Conservation (phyloP, 345 rosid species). For the Arabidopsis arenosa region DNA sequence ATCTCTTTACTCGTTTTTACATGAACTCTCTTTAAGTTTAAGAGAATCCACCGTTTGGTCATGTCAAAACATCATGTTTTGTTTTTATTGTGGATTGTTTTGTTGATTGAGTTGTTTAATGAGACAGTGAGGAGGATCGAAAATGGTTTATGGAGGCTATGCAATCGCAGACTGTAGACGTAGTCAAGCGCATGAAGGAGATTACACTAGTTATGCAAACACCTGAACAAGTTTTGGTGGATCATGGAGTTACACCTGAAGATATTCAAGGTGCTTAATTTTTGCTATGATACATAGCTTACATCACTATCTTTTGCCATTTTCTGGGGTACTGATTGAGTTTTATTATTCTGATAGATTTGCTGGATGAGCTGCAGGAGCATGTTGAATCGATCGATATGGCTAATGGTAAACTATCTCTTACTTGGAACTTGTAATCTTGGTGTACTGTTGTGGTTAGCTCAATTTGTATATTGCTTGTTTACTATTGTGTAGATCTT, state of each 20-base stretch:
- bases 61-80: not conserved
- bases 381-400: constrained; percentile 50
- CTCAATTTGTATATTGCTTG: not conserved
- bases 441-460: not conserved
- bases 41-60: not conserved
- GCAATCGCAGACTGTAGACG: constrained; percentile 86
- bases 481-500: constrained; percentile 36
- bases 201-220: constrained; percentile 86
- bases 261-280: constrained; percentile 74
- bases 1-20: constrained; percentile 10
- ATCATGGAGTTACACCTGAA: constrained; percentile 80
- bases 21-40: not conserved
- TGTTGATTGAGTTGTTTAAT: constrained; percentile 26
- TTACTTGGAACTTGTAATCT: not conserved
- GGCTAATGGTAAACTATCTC: constrained; percentile 46
- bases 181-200: constrained; percentile 95
- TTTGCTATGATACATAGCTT: not conserved
- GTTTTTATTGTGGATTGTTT: constrained; percentile 2
- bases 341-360: constrained; percentile 31
- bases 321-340: not conserved
- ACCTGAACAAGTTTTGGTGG: constrained; percentile 74
- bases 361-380: constrained; percentile 51
- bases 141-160: constrained; percentile 99
- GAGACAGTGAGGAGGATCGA: constrained; percentile 85
- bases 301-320: not conserved